These are phyloP conservation scores for Yarrowia sp. DNA, from an alignment of 805 yeast species.

Conservation along the genomic window DNA sequence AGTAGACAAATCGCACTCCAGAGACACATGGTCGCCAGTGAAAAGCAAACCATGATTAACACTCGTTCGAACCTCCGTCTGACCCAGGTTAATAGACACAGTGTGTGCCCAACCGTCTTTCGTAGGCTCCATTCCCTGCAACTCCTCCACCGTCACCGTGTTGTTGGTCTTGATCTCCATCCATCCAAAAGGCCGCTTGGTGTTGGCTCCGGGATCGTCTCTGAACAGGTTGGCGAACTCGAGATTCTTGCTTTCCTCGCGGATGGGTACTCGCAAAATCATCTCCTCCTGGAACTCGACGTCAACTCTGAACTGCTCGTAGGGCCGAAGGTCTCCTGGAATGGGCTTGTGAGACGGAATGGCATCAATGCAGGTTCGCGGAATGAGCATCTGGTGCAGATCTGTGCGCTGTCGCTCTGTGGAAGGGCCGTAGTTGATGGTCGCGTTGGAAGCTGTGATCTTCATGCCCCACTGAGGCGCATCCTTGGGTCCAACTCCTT, in stretches of 20 bases:
- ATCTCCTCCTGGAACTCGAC: conserved; percentile 63
- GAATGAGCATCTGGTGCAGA: conserved; percentile 65
- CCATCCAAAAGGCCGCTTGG: conserved; percentile 84
- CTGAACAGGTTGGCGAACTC: conserved; percentile 40
- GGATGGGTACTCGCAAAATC: conserved; percentile 70
- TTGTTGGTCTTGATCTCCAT: conserved; percentile 63
- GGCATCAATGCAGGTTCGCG: conserved; percentile 60
- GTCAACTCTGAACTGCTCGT: conserved; percentile 55
- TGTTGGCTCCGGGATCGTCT: conserved; percentile 39
- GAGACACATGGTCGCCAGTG: conserved; percentile 54
- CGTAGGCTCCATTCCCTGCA: conserved; percentile 54
- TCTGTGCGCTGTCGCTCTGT: conserved; percentile 78
- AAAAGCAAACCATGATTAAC: conserved; percentile 84
- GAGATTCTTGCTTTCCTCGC: conserved; percentile 78
- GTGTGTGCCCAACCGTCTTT: conserved; percentile 55
- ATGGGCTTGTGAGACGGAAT: conserved; percentile 43
- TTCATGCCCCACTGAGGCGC: conserved; percentile 61
- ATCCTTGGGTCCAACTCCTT: background rate
- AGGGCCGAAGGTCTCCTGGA: conserved; percentile 55
- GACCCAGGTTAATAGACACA: conserved; percentile 47
- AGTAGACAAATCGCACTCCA: conserved; percentile 58
- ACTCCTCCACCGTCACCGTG: conserved; percentile 50
- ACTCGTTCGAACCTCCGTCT: conserved; percentile 71
- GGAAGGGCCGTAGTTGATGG: conserved; percentile 92
- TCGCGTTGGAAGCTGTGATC: conserved; percentile 55